Percentiles rank a stretch among this genome's conserved stretches.
phyloP scores from a whole-genome alignment of 108 stramenopile species.

The Asterionellopsis glacialis region DNA sequence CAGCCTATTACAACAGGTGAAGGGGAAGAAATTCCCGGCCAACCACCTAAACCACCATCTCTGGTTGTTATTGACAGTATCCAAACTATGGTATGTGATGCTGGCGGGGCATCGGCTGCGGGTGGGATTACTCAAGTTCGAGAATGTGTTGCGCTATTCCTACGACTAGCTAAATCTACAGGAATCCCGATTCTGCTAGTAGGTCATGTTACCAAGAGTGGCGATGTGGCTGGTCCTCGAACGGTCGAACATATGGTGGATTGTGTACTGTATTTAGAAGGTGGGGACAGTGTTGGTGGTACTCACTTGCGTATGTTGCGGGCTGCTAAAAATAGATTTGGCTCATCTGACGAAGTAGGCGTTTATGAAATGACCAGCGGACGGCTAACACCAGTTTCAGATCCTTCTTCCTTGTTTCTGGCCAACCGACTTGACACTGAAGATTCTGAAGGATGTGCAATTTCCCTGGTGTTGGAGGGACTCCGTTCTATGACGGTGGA shows the following conservation, averaged over 20 bases:
- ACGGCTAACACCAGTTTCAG: slow-evolving; percentile 68
- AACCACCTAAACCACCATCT: slow-evolving; percentile 41
- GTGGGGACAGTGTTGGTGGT: slow-evolving; percentile 18
- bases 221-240: slow-evolving; percentile 91
- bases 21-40: slow-evolving; percentile 15
- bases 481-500: slow-evolving; percentile 80
- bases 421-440: slow-evolving; percentile 39
- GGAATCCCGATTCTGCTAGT: slow-evolving; percentile 85
- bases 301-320: slow-evolving; percentile 65
- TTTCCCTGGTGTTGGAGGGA: slow-evolving; percentile 85
- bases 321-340: slow-evolving; percentile 90
- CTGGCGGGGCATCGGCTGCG: slow-evolving; percentile 53
- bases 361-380: slow-evolving; percentile 83
- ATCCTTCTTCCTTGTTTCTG: slow-evolving; percentile 81
- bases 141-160: slow-evolving; percentile 77
- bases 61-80: slow-evolving; percentile 89
- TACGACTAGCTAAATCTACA: slow-evolving; percentile 88
- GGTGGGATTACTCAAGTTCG: slow-evolving; percentile 88
- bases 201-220: slow-evolving; percentile 93
- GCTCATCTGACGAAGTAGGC: slow-evolving; percentile 80
- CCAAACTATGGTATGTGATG: slow-evolving; percentile 87
- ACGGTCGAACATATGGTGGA: slow-evolving; percentile 98
- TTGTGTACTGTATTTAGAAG: slow-evolving; percentile 87
- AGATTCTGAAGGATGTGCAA: slow-evolving; percentile 85
- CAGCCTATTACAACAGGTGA: slow-evolving; percentile 2